phyloP scores from a whole-genome alignment of 257 asterid species.

The Solanum virginianum region DNA sequence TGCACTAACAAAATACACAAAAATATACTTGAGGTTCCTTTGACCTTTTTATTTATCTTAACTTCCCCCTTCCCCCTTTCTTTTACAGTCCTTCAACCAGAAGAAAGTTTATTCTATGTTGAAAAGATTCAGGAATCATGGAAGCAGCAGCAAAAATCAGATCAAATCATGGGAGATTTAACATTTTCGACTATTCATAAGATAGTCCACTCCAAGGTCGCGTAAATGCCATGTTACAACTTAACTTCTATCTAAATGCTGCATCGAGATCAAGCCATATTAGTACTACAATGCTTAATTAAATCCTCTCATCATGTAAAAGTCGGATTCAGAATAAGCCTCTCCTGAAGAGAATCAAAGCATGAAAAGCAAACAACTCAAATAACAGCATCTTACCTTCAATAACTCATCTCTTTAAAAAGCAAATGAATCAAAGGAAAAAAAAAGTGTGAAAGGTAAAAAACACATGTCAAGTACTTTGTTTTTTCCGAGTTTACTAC shows the following conservation, averaged over 20 bases:
- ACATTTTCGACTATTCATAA: background rate
- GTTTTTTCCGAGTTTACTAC: background rate
- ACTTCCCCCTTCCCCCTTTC: background rate
- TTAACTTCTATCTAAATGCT: conserved; percentile 5
- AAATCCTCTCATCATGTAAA: background rate
- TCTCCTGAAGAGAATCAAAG: background rate
- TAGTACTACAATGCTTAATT: background rate
- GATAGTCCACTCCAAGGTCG: background rate
- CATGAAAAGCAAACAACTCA: background rate
- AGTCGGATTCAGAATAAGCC: background rate
- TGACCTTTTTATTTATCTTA: background rate
- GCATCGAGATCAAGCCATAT: conserved; percentile 24
- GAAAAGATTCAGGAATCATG: background rate
- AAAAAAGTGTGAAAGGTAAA: background rate
- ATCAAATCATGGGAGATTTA: background rate
- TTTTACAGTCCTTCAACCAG: background rate
- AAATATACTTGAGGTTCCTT: background rate
- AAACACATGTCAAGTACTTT: background rate
- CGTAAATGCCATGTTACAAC: background rate
- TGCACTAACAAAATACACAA: background rate
- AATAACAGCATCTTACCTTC: conserved; percentile 9
- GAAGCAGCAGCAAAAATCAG: background rate
- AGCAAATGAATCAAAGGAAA: background rate
- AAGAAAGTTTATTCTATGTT: background rate
- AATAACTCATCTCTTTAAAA: conserved; percentile 12